Evolutionary conservation across 2,329 filamentous ascomycete genomes (phyloP).

Genomic region (Fusarium paranaense): DNA sequence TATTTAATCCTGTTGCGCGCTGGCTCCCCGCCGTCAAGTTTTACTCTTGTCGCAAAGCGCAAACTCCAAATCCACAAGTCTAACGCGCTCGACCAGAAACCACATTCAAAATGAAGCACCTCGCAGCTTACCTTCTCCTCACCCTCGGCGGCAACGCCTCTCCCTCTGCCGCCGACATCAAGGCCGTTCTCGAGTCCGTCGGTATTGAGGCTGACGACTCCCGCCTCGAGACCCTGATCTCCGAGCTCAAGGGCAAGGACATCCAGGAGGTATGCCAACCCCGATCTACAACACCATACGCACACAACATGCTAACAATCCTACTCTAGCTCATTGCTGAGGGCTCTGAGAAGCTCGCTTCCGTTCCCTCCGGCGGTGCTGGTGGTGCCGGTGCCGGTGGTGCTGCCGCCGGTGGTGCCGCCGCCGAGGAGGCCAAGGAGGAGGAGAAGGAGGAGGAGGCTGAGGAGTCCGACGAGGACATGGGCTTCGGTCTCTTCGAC

Average conservation of each 20-base stretch:
- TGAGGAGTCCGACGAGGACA: slow-evolving; percentile 77
- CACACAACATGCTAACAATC: slow-evolving; percentile 31
- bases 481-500: slow-evolving; percentile 83
- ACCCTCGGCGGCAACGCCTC: slow-evolving; percentile 91
- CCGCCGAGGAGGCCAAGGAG: slow-evolving; percentile 77
- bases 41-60: slow-evolving; percentile 6
- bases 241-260: slow-evolving; percentile 92
- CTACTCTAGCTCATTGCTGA: slow-evolving; percentile 82
- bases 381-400: slow-evolving; percentile 76
- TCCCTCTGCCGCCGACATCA: slow-evolving; percentile 88
- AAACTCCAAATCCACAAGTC: not conserved
- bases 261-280: slow-evolving; percentile 82
- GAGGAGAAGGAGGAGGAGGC: slow-evolving; percentile 80
- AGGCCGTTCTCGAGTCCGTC: slow-evolving; percentile 88
- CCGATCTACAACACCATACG: not conserved
- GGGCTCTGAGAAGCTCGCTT: slow-evolving; percentile 94
- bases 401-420: slow-evolving; percentile 76
- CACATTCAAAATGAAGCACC: slow-evolving; percentile 93
- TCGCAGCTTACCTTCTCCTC: slow-evolving; percentile 99
- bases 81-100: slow-evolving; percentile 48
- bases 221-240: slow-evolving; percentile 86
- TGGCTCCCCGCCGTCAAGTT: not conserved
- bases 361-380: slow-evolving; percentile 91
- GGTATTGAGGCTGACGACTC: slow-evolving; percentile 94
- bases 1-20: slow-evolving; percentile 29